These are phyloP conservation scores for Penicillium sp. DNA, from an alignment of 2,329 filamentous ascomycete genomes.

Conservation along the genomic window DNA sequence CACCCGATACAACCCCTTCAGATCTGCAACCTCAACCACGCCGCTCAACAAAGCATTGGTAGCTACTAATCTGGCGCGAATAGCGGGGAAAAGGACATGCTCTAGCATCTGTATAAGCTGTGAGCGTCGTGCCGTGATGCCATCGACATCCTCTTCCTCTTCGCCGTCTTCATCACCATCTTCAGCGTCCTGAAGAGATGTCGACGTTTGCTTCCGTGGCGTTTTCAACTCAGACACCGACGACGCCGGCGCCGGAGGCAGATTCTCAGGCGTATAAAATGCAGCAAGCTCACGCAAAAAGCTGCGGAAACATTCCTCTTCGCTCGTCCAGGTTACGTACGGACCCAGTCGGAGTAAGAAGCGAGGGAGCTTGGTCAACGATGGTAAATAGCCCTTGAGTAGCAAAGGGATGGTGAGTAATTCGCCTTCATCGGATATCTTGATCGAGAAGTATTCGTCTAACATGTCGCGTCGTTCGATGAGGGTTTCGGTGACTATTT, in stretches of 20 bases:
- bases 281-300: constrained; percentile 82
- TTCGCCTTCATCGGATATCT: constrained; percentile 73
- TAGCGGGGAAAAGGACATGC: constrained; percentile 83
- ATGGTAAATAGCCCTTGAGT: constrained; percentile 82
- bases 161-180: constrained; percentile 19
- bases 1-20: constrained; percentile 88
- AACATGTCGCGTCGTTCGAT: constrained; percentile 80
- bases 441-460: constrained; percentile 83
- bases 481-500: constrained; percentile 63
- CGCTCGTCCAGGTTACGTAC: constrained; percentile 78
- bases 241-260: constrained; percentile 51
- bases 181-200: neutral
- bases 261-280: constrained; percentile 84
- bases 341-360: constrained; percentile 88
- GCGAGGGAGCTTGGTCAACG: constrained; percentile 77
- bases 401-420: constrained; percentile 77
- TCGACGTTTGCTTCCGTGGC: neutral
- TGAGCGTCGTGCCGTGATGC: constrained; percentile 51
- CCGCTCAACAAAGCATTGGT: constrained; percentile 72
- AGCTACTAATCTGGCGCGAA: constrained; percentile 76
- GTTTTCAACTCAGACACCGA: neutral
- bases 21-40: constrained; percentile 80
- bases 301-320: constrained; percentile 78
- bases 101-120: constrained; percentile 76
- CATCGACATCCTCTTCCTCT: constrained; percentile 46